phyloP scores from a whole-genome alignment of 2,329 filamentous ascomycete species.

The Penicillium sclerotiorum region DNA sequence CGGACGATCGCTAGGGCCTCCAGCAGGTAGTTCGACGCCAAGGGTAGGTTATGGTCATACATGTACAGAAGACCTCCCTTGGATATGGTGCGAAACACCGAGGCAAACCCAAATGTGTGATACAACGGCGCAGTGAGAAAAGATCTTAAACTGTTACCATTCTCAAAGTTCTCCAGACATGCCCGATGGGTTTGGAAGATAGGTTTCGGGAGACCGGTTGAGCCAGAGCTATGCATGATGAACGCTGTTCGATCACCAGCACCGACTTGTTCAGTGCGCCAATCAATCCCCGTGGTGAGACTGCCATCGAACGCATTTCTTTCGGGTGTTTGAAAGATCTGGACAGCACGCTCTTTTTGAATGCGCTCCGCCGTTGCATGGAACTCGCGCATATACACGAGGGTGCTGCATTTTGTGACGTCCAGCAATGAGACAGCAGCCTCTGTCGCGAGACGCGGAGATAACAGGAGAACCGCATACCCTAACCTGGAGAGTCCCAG shows the following conservation, averaged over 20 bases:
- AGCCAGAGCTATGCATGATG: slow-evolving; percentile 57
- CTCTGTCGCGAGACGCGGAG: background rate
- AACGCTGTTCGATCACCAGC: slow-evolving; percentile 29
- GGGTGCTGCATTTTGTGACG: slow-evolving; percentile 1
- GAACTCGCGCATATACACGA: slow-evolving; percentile 1
- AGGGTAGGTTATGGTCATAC: slow-evolving; percentile 58
- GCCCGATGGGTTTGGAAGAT: slow-evolving; percentile 60
- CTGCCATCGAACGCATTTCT: background rate
- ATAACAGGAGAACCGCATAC: background rate
- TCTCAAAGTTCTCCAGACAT: slow-evolving; percentile 51
- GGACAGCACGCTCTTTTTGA: background rate
- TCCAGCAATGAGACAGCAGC: slow-evolving; percentile 1
- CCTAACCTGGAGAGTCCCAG: background rate
- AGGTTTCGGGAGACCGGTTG: slow-evolving; percentile 64
- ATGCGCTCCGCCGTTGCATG: background rate
- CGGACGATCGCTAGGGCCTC: slow-evolving; percentile 29
- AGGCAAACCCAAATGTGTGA: slow-evolving; percentile 61
- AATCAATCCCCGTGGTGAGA: background rate
- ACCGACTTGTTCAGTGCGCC: background rate
- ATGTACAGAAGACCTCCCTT: slow-evolving; percentile 54
- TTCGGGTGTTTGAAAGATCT: background rate
- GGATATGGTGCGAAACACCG: slow-evolving; percentile 56
- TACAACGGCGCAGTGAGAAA: slow-evolving; percentile 62
- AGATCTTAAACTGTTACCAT: slow-evolving; percentile 50
- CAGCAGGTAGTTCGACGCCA: slow-evolving; percentile 54